A percentile compares a stretch with the other conserved stretches of the same genome.
Evolutionary conservation across 768 basidiomycete species (phyloP).

Genomic region (Lactarius deliciosus): DNA sequence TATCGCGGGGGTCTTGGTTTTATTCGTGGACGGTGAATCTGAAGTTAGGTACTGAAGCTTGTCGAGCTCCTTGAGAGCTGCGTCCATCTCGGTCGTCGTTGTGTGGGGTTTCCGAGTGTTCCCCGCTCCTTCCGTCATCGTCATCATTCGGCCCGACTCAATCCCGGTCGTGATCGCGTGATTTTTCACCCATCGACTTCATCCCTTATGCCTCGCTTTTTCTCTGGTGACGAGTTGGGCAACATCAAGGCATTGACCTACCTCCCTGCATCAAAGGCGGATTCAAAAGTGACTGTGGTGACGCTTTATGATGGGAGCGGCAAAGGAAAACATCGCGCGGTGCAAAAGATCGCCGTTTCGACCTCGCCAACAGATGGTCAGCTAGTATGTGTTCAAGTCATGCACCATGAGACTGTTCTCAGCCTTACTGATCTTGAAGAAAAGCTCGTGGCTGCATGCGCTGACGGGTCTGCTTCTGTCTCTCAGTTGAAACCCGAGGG

Average conservation of each 20-base stretch:
- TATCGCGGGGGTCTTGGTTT: conserved; percentile 53
- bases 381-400: conserved; percentile 14
- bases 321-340: conserved; percentile 38
- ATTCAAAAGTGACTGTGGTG: conserved; percentile 39
- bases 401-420: not conserved
- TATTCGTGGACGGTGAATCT: conserved; percentile 40
- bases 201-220: conserved; percentile 60
- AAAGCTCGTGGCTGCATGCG: conserved; percentile 66
- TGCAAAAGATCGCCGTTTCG: conserved; percentile 42
- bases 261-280: conserved; percentile 33
- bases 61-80: conserved; percentile 70
- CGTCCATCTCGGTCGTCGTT: conserved; percentile 53
- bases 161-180: not conserved
- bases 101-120: not conserved
- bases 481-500: conserved; percentile 44
- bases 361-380: conserved; percentile 10
- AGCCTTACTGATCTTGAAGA: conserved; percentile 39
- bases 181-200: not conserved
- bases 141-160: not conserved
- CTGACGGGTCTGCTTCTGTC: conserved; percentile 54
- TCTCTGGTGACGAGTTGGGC: conserved; percentile 78
- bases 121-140: not conserved
- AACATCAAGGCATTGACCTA: conserved; percentile 64
- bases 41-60: conserved; percentile 69
- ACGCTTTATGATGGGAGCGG: conserved; percentile 38